Evolutionary conservation across 768 basidiomycete genomes (phyloP).

Genomic region (Galerina sulciceps): DNA sequence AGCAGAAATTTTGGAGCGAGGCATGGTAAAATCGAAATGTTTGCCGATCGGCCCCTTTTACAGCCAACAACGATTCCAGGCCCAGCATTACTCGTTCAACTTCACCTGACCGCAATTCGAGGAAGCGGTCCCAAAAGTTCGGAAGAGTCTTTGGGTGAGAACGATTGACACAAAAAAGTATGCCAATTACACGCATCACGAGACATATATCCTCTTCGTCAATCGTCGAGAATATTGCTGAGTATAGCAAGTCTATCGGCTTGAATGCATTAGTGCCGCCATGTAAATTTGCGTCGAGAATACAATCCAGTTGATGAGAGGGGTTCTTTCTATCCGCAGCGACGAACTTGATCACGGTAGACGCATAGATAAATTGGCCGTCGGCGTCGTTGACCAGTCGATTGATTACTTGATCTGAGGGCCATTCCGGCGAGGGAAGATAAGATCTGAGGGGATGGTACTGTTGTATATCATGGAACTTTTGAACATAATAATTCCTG

Average conservation of each 20-base stretch:
- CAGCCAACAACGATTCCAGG: background rate
- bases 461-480: constrained; percentile 6
- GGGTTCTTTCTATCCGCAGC: background rate
- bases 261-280: background rate
- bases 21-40: background rate
- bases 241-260: background rate
- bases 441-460: background rate
- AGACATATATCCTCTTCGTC: background rate
- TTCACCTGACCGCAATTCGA: background rate
- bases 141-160: background rate
- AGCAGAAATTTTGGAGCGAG: background rate
- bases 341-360: constrained; percentile 21
- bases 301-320: background rate
- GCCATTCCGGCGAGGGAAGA: constrained; percentile 5
- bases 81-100: background rate
- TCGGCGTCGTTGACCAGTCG: constrained; percentile 12
- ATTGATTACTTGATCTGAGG: background rate
- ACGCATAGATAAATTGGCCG: constrained; percentile 27
- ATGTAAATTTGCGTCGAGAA: background rate
- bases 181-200: background rate
- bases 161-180: background rate
- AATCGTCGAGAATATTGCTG: background rate
- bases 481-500: constrained; percentile 1
- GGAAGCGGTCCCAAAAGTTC: background rate
- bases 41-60: background rate